A percentile compares a stretch with the other conserved stretches of the same genome.
Evolutionary conservation across 441 rosid genomes (phyloP).

Genomic region (Croton laevigatus): DNA sequence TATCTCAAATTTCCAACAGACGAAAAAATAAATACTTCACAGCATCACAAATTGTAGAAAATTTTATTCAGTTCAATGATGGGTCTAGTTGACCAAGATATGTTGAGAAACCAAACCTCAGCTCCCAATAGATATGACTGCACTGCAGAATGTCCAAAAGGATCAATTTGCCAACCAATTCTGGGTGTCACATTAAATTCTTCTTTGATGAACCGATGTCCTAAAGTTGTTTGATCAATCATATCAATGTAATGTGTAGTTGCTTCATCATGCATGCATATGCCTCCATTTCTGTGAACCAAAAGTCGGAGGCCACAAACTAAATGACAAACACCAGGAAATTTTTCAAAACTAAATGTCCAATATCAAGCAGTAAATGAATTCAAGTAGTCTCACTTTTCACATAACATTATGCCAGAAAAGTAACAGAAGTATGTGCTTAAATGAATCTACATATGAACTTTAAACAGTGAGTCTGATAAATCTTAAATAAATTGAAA

Average conservation of each 20-base stretch:
- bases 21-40: background rate
- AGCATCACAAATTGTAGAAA: background rate
- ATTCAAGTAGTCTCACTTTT: background rate
- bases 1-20: slow-evolving; percentile 7
- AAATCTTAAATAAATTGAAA: background rate
- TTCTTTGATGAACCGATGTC: slow-evolving; percentile 78
- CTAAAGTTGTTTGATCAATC: slow-evolving; percentile 98
- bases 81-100: background rate
- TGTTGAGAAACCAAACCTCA: slow-evolving; percentile 43
- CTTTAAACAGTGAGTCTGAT: background rate
- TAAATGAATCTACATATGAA: background rate
- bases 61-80: background rate
- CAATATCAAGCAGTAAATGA: slow-evolving; percentile 15
- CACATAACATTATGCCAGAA: background rate
- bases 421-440: slow-evolving; percentile 1
- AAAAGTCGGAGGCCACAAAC: slow-evolving; percentile 13
- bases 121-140: slow-evolving; percentile 95
- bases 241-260: slow-evolving; percentile 88
- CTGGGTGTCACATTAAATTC: slow-evolving; percentile 91
- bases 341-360: background rate
- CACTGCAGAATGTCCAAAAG: slow-evolving; percentile 98
- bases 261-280: slow-evolving; percentile 99
- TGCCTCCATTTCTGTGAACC: slow-evolving; percentile 86
- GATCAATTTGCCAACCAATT: slow-evolving; percentile 99
- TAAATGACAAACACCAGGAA: slow-evolving; percentile 8